Base-by-base conservation (phyloP, 2,329 filamentous ascomycete species). In the Xylaria sp. region DNA sequence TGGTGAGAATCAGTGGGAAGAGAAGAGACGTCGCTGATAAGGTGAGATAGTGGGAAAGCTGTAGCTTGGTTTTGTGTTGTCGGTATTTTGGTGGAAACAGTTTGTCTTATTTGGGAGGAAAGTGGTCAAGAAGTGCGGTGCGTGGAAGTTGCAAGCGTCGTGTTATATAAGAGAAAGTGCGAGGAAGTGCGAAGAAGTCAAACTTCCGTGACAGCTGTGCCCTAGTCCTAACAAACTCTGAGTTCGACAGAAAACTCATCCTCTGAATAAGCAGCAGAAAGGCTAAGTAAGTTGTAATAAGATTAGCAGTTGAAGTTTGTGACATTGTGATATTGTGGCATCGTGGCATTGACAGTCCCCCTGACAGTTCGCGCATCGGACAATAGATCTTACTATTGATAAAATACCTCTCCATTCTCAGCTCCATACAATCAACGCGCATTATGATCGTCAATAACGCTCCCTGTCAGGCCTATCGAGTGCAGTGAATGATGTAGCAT, bases 61-160 rank as follows among this genome's bases (percentile, higher is more conserved):
- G 37, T 25, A 7, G 46, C 18, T 12, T 20, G 28, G 28, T 55
- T 55, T 1, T 37, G 52, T 37, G 25, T 37, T 55, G 52, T 15
- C n/a, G 2, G 50, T n/a, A 18, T 13, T 6, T 2, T 28, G 4
- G 15, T 44, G 41, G 41, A 13, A 44, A 46, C 18, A 8, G 41
- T n/a, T n/a, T 46, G 41, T 46, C 15, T 46, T 32, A 25, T 46
- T 7, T 46, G 4, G 2, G 15, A 18, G 32, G 52, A 51, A 56
- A 41, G 39, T 18, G 6, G 18, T 48, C 18, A 37, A 9, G 67
- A 65, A 44, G 51, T 12, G n/a, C 50, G 56, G 51, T 12, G n/a
- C 50, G 56, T 54, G 70, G 68, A 72, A 70, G 70, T 46, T 32
- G 23, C 68, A 57, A 50, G 67, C n/a, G n/a, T 60, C 48, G 48